Conservation (phyloP, 441 rosid genomes). For the California macrophylla region DNA sequence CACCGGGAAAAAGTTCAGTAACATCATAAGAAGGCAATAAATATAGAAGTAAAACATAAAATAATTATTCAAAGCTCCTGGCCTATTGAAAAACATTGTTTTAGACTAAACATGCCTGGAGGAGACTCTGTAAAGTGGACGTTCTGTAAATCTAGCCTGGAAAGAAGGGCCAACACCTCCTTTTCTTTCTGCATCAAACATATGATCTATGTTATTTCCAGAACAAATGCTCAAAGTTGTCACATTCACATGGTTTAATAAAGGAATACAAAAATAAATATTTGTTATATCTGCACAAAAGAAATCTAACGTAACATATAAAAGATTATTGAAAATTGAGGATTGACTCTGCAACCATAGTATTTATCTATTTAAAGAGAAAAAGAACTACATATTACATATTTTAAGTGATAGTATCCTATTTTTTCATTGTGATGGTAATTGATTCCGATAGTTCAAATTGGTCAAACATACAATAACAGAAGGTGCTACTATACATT, state of each 20-base stretch:
- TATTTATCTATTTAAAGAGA: not conserved
- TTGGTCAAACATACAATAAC: not conserved
- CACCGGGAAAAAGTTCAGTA: constrained; percentile 3
- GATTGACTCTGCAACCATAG: not conserved
- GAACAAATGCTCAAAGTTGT: not conserved
- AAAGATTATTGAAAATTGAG: not conserved
- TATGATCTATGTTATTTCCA: not conserved
- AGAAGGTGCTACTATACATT: not conserved
- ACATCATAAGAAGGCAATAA: not conserved
- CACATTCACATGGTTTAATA: not conserved
- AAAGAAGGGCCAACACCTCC: constrained; percentile 73
- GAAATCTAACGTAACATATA: not conserved
- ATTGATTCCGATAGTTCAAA: not conserved
- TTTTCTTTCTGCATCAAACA: constrained; percentile 57
- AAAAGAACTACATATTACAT: not conserved
- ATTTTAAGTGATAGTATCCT: not conserved
- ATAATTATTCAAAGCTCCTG: not conserved
- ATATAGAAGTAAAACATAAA: not conserved
- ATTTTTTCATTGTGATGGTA: not conserved
- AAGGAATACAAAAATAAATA: not conserved
- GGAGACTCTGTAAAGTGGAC: constrained; percentile 53
- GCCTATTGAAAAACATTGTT: not conserved
- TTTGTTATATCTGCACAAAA: not conserved
- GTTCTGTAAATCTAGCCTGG: constrained; percentile 62
- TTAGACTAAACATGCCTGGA: constrained; percentile 40